Evolutionary conservation across 768 basidiomycete species (phyloP), one percentile per base, ranked within the genome.

Genomic region (Gymnopilus junonius): DNA sequence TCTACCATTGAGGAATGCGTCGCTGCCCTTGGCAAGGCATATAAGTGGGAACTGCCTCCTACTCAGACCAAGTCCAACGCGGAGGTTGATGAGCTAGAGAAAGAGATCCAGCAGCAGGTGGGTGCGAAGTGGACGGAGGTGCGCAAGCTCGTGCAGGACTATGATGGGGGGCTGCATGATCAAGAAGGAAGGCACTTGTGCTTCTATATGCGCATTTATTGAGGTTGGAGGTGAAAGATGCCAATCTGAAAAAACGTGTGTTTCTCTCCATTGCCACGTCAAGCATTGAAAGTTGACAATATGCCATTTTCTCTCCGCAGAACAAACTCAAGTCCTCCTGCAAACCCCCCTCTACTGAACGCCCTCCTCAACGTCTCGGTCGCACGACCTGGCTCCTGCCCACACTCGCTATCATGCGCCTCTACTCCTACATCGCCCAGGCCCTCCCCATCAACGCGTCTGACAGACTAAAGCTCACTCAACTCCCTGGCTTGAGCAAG

Each of bases 381-480:
- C 20, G 85, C 95, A 0, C 93, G 95, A 94, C 88, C 71, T 99
- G 96, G 96, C 86, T 99, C 8, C 71, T 84, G 4, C 90, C 94
- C 1, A 89, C 93, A 0, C 79, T 96, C 37, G 79, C 85, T 31
- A 81, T 89, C 68, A 92, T 97, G 86, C 90, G 89, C 39, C 77
- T 99, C 27, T 91, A 96, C 67, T 86, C 92, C 4, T 87, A 88
- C 74, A 80, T 99, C 34, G 83, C 87, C 0, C 97, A 99, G 77
- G 97, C 94, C 0, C 78, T 95, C 20, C 77, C 86, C 3, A 91
- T 91, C 2, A 65, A 70, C 31, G 83, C 84, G 20, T 74, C 85
- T 42, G 77, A 82, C 20, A 72, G 73, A 12, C 70, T 79, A 11
- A 77, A 70, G 20, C 84, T 94, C 50, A 85, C 90, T 0, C 95